A percentile compares a stretch with the other conserved stretches of the same genome.
phyloP scores from a whole-genome alignment of 1,284 basidiomycete genomes.

The Cutaneotrichosporon sp. region DNA sequence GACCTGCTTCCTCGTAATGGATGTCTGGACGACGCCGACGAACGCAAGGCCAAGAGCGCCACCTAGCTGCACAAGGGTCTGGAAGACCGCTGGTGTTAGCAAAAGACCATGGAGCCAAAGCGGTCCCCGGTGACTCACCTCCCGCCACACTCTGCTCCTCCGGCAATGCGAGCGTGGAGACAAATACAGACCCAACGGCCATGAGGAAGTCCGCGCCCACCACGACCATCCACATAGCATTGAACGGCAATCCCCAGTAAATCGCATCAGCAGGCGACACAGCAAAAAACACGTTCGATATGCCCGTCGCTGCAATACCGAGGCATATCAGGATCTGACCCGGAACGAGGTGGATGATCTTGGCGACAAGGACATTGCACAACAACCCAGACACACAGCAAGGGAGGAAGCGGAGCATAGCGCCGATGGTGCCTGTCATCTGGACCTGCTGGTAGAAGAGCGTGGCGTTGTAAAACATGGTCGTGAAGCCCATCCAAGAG shows the following conservation, averaged over 20 bases:
- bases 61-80: slow-evolving; percentile 57
- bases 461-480: slow-evolving; percentile 37
- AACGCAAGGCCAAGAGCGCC: slow-evolving; percentile 69
- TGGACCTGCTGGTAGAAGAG: slow-evolving; percentile 42
- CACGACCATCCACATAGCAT: slow-evolving; percentile 65
- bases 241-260: slow-evolving; percentile 79
- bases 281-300: slow-evolving; percentile 67
- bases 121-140: slow-evolving; percentile 54
- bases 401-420: slow-evolving; percentile 72
- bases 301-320: slow-evolving; percentile 55
- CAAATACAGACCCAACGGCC: slow-evolving; percentile 66
- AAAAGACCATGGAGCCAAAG: too few species aligned
- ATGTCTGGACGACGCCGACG: slow-evolving; percentile 62
- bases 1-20: slow-evolving; percentile 22
- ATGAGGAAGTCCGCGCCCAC: slow-evolving; percentile 76
- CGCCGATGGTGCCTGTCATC: slow-evolving; percentile 51
- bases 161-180: slow-evolving; percentile 64
- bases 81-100: slow-evolving; percentile 49
- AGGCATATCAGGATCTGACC: slow-evolving; percentile 55
- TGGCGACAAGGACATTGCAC: slow-evolving; percentile 56
- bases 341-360: slow-evolving; percentile 30
- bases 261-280: slow-evolving; percentile 58
- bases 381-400: slow-evolving; percentile 65
- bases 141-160: slow-evolving; percentile 75
- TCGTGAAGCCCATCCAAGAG: slow-evolving; percentile 61